phyloP scores from a whole-genome alignment of 768 basidiomycete species.

The Tulasnella sp. region DNA sequence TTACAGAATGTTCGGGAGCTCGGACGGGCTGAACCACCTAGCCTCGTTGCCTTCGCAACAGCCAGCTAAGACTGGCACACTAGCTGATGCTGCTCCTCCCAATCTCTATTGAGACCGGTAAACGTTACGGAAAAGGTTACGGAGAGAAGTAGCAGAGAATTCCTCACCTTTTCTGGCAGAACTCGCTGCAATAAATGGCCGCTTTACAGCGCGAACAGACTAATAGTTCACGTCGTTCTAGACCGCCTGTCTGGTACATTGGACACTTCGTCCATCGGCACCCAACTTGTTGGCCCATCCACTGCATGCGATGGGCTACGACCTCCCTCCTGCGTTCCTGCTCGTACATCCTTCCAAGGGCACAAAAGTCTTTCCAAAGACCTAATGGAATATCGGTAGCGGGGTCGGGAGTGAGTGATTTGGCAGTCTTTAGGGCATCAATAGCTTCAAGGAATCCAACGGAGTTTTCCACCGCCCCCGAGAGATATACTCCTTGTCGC shows the following conservation, averaged over 20 bases:
- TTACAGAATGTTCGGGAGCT: background rate
- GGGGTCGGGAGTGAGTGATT: background rate
- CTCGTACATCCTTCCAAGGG: background rate
- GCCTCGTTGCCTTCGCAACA: background rate
- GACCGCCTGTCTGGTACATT: background rate
- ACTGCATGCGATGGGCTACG: background rate
- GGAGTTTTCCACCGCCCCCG: background rate
- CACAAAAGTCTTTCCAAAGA: slow-evolving; percentile 4
- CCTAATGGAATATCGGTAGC: background rate
- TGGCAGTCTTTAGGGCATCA: background rate
- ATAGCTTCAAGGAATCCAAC: background rate
- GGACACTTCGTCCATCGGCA: background rate
- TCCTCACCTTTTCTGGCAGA: background rate
- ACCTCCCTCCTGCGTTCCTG: background rate
- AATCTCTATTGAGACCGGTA: background rate
- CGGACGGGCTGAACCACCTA: background rate
- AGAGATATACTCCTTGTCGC: background rate
- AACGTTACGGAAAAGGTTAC: background rate
- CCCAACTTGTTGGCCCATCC: background rate
- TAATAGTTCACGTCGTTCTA: background rate
- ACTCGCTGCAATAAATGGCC: background rate
- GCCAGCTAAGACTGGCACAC: background rate
- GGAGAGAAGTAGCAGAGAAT: background rate
- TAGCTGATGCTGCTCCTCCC: background rate
- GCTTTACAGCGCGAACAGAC: background rate